Percentiles rank a stretch among this genome's conserved stretches.
phyloP scores from a whole-genome alignment of 116 monocot genomes.

The Cymodocea nodosa region DNA sequence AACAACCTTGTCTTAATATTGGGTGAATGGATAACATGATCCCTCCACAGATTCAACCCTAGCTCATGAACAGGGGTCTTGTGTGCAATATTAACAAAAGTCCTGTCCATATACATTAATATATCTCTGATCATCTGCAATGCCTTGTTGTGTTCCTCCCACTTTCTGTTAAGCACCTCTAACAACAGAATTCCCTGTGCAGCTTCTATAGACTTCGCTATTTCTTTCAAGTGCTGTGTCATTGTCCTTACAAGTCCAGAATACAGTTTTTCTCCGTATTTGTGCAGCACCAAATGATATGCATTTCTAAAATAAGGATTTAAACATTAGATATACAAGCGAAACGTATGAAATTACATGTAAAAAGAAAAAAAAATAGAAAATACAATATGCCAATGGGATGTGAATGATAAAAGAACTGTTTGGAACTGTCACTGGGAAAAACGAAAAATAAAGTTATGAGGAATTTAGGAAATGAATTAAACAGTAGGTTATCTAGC shows the following conservation, averaged over 20 bases:
- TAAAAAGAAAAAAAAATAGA: not conserved
- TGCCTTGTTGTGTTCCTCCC: constrained; percentile 91
- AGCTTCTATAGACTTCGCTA: constrained; percentile 61
- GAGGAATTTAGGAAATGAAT: too few species aligned
- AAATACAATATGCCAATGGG: not conserved
- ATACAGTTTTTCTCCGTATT: constrained; percentile 85
- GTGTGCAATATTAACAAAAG: constrained; percentile 41
- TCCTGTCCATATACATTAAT: constrained; percentile 97
- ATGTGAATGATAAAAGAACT: not conserved
- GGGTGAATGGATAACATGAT: constrained; percentile 45
- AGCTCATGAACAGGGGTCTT: constrained; percentile 83
- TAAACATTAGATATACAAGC: not conserved
- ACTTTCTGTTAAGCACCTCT: constrained; percentile 71
- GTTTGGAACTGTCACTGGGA: not conserved
- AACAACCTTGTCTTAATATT: constrained; percentile 56
- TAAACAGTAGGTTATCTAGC: too few species aligned
- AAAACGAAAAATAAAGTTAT: too few species aligned
- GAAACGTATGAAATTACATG: not conserved
- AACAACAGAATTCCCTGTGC: constrained; percentile 71
- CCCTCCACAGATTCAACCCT: constrained; percentile 83
- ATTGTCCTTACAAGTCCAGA: constrained; percentile 63
- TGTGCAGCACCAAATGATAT: constrained; percentile 95
- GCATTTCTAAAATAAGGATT: constrained; percentile 59
- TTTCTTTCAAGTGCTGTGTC: constrained; percentile 71
- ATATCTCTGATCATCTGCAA: constrained; percentile 92